Conservation (phyloP, 208 protist genomes). For the Tetramitus jugosus region DNA sequence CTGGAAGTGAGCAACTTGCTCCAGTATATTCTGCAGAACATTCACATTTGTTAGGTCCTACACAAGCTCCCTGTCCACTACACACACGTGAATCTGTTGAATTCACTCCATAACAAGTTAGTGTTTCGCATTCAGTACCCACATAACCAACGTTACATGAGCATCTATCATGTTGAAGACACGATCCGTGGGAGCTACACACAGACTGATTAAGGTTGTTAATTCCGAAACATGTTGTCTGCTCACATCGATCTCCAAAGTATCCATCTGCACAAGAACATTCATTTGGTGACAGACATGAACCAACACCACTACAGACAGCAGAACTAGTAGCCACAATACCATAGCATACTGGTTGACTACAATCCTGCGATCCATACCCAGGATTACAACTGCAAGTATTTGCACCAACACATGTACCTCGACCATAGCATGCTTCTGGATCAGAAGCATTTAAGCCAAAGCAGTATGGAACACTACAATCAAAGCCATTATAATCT, state of each 20-base stretch:
- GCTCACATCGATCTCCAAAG: not conserved
- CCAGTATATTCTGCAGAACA: not conserved
- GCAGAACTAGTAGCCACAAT: not conserved
- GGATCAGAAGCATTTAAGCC: not conserved
- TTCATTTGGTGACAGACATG: not conserved
- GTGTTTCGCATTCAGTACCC: too few relatives aligned
- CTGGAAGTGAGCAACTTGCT: not conserved
- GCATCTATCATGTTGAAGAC: not conserved
- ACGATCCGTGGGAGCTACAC: not conserved
- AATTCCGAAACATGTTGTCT: too few relatives aligned
- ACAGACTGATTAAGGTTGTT: not conserved
- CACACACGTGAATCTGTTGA: too few relatives aligned
- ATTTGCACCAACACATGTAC: not conserved
- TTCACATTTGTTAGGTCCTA: not conserved
- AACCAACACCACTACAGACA: not conserved
- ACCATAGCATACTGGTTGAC: not conserved
- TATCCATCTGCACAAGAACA: not conserved
- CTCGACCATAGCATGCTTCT: not conserved
- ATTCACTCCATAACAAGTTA: too few relatives aligned
- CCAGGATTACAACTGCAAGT: not conserved
- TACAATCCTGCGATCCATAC: not conserved
- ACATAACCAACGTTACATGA: too few relatives aligned
- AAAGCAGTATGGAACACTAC: not conserved
- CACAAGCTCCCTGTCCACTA: too few relatives aligned
- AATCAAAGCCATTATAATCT: not conserved